These are phyloP conservation scores for Neurospora sp. DNA, from an alignment of 495 filamentous ascomycete species.

Conservation along the genomic window DNA sequence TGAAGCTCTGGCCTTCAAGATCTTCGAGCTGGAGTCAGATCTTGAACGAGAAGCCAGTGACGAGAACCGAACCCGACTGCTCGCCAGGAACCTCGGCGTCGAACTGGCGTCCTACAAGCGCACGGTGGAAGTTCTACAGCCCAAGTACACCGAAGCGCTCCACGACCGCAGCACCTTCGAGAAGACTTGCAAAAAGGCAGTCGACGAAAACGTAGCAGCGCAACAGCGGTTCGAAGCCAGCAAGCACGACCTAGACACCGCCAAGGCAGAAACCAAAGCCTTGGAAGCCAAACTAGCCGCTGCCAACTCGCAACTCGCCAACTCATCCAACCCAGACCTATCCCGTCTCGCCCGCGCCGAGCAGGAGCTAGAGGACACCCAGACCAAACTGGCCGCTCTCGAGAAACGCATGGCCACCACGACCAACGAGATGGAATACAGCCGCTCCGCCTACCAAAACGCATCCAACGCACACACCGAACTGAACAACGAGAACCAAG, in stretches of 20 bases:
- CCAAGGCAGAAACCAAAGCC: constrained; percentile 39
- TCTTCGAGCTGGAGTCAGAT: constrained; percentile 18
- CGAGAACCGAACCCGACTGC: constrained; percentile 17
- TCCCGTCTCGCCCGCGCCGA: constrained; percentile 37
- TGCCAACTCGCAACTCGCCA: constrained; percentile 35
- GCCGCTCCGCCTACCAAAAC: constrained; percentile 51
- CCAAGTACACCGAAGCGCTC: constrained; percentile 26
- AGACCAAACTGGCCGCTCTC: constrained; percentile 20
- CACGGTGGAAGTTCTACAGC: constrained; percentile 17
- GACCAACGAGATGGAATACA: constrained; percentile 46
- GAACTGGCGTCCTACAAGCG: constrained; percentile 19
- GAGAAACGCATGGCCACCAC: constrained; percentile 35
- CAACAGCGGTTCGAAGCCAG: constrained; percentile 26
- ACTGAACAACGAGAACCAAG: constrained; percentile 38
- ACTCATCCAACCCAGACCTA: constrained; percentile 36
- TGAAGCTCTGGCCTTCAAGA: constrained; percentile 26
- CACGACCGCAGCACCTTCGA: constrained; percentile 29
- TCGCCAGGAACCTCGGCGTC: constrained; percentile 18
- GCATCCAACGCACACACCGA: constrained; percentile 47
- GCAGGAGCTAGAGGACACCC: constrained; percentile 24
- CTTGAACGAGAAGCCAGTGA: constrained; percentile 14
- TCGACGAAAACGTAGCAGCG: constrained; percentile 8
- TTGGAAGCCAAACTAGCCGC: constrained; percentile 42
- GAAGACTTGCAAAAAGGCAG: constrained; percentile 18
- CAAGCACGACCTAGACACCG: constrained; percentile 30